These are phyloP conservation scores for Mariannaea elegans DNA, from an alignment of 2,329 filamentous ascomycete genomes.

Conservation along the genomic window DNA sequence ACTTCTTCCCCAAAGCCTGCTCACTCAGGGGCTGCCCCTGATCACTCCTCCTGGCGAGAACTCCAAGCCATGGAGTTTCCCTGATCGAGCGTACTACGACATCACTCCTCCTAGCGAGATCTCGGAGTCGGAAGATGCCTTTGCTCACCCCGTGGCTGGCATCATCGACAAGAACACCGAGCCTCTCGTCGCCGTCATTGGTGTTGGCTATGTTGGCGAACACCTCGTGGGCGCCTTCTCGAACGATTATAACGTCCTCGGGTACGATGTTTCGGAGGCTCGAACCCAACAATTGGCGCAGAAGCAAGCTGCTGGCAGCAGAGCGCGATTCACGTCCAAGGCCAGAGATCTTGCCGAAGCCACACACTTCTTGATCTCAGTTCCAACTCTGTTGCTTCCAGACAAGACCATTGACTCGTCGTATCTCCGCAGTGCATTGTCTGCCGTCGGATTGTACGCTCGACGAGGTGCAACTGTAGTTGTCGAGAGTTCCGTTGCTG, in stretches of 20 bases:
- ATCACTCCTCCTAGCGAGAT: conserved; percentile 47
- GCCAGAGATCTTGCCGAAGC: conserved; percentile 50
- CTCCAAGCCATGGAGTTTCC: conserved; percentile 36
- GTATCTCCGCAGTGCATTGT: conserved; percentile 55
- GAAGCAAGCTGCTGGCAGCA: conserved; percentile 38
- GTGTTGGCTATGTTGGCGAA: conserved; percentile 62
- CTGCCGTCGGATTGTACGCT: conserved; percentile 51
- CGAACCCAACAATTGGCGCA: conserved; percentile 48
- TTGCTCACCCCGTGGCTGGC: conserved; percentile 4
- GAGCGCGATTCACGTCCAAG: conserved; percentile 50
- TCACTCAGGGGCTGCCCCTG: conserved; percentile 35
- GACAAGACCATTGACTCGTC: conserved; percentile 59
- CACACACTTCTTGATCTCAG: conserved; percentile 62
- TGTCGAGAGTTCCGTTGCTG: conserved; percentile 62
- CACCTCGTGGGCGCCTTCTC: conserved; percentile 58
- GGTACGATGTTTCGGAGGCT: conserved; percentile 56
- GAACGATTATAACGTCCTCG: conserved; percentile 51
- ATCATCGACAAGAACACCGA: conserved; percentile 27
- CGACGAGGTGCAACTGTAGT: conserved; percentile 57
- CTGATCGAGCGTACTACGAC: conserved; percentile 42
- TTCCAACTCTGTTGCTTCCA: conserved; percentile 59
- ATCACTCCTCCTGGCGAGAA: conserved; percentile 27
- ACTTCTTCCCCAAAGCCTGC: conserved; percentile 33
- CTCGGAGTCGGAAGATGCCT: conserved; percentile 37
- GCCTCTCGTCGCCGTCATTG: conserved; percentile 57